A percentile compares a stretch with the other conserved stretches of the same genome.
phyloP scores from a whole-genome alignment of 176 grass and related monocot species.

The Avena eriantha region DNA sequence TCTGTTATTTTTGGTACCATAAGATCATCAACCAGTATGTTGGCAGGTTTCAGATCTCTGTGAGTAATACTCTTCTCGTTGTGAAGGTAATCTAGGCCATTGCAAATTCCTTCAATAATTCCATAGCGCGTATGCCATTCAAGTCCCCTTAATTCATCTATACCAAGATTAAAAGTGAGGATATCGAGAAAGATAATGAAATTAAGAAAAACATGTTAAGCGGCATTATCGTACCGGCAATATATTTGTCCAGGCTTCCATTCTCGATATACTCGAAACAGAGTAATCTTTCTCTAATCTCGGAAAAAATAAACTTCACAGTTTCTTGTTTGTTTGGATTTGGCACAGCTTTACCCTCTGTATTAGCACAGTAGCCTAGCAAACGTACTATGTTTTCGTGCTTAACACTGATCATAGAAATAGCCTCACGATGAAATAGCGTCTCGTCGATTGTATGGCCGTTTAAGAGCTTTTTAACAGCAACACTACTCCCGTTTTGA shows the following conservation, averaged over 20 bases:
- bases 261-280: neutral
- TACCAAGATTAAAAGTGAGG: neutral
- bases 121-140: neutral
- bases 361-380: neutral
- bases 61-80: neutral
- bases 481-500: neutral
- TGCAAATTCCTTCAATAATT: neutral
- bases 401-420: neutral
- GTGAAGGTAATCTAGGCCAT: neutral
- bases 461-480: neutral
- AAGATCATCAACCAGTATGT: constrained; percentile 1
- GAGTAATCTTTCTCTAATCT: neutral
- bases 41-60: neutral
- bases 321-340: no score
- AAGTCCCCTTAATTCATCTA: neutral
- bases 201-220: neutral
- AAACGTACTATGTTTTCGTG: neutral
- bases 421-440: neutral
- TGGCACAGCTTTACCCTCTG: neutral
- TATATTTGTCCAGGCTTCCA: neutral
- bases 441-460: neutral
- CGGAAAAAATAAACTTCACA: neutral
- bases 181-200: neutral
- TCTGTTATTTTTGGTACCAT: constrained; percentile 13
- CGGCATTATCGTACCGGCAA: neutral